A percentile compares a stretch with the other conserved stretches of the same genome.
These are phyloP conservation scores for Agapanthus africanus DNA, from an alignment of 106 monocot genomes.

Conservation along the genomic window DNA sequence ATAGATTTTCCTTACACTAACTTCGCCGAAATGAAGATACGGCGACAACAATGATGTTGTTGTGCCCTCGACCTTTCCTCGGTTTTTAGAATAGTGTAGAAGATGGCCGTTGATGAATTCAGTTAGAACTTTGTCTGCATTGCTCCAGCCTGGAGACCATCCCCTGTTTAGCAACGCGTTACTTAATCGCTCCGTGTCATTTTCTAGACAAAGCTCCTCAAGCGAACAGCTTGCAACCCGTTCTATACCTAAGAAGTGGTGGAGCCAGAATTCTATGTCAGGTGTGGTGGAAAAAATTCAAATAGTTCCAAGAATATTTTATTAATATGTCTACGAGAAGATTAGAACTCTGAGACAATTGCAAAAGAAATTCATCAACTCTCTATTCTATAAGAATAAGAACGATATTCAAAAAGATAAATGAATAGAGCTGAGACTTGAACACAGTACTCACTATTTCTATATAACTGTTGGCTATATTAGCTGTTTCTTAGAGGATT, in stretches of 20 bases:
- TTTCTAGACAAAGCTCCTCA: conserved; percentile 83
- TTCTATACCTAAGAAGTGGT: conserved; percentile 26
- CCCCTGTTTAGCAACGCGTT: conserved; percentile 74
- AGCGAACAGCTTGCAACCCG: conserved; percentile 45
- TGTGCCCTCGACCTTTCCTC: conserved; percentile 56
- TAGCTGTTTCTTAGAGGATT: no score
- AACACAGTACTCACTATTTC: not conserved
- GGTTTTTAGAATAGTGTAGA: conserved; percentile 41
- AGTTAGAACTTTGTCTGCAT: conserved; percentile 56
- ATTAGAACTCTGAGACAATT: no score
- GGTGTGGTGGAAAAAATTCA: no score
- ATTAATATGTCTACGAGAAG: no score
- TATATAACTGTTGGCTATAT: not conserved
- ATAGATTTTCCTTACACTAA: conserved; percentile 76
- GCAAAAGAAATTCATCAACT: no score
- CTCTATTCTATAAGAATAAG: no score
- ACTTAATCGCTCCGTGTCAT: conserved; percentile 67
- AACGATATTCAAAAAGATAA: no score
- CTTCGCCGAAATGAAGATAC: conserved; percentile 86
- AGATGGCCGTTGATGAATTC: conserved; percentile 53
- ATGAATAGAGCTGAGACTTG: not conserved
- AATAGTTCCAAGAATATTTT: no score
- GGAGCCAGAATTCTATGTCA: no score
- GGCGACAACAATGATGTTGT: conserved; percentile 80
- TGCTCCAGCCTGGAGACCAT: conserved; percentile 86